Conservation (phyloP, 176 grass and related monocot species). For the Canna indica region DNA sequence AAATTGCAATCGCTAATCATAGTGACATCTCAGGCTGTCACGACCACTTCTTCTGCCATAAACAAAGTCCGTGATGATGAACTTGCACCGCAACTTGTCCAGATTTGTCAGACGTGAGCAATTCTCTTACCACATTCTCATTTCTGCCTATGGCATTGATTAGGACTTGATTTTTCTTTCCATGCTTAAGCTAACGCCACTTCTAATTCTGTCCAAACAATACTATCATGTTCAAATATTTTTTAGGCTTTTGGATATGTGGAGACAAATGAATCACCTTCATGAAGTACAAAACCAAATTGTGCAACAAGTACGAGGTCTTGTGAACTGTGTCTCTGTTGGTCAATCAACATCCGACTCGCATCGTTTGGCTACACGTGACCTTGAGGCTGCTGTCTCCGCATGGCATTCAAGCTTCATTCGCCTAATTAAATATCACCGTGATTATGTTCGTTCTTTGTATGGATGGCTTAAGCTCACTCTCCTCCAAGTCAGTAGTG, state of each 20-base stretch:
- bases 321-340: conserved; percentile 51
- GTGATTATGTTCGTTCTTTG: conserved; percentile 68
- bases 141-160: neutral
- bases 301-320: conserved; percentile 85
- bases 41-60: conserved; percentile 87
- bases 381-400: conserved; percentile 78
- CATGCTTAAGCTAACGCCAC: neutral
- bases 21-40: conserved; percentile 86
- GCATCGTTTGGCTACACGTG: conserved; percentile 77
- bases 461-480: conserved; percentile 93
- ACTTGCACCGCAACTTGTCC: conserved; percentile 93
- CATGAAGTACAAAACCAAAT: conserved; percentile 86
- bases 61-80: conserved; percentile 83
- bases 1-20: conserved; percentile 89
- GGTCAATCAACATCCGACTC: conserved; percentile 82
- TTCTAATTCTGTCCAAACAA: neutral
- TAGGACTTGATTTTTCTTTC: neutral
- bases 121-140: neutral
- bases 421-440: conserved; percentile 76
- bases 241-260: conserved; percentile 78
- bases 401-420: conserved; percentile 90
- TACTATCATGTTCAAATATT: conserved; percentile 9
- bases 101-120: conserved; percentile 82
- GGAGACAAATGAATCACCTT: conserved; percentile 89
- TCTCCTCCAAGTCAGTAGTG: conserved; percentile 58